A percentile compares a stretch with the other conserved stretches of the same genome.
These are phyloP conservation scores for Eucalyptus albens DNA, from an alignment of 345 rosid species.

Conservation along the genomic window DNA sequence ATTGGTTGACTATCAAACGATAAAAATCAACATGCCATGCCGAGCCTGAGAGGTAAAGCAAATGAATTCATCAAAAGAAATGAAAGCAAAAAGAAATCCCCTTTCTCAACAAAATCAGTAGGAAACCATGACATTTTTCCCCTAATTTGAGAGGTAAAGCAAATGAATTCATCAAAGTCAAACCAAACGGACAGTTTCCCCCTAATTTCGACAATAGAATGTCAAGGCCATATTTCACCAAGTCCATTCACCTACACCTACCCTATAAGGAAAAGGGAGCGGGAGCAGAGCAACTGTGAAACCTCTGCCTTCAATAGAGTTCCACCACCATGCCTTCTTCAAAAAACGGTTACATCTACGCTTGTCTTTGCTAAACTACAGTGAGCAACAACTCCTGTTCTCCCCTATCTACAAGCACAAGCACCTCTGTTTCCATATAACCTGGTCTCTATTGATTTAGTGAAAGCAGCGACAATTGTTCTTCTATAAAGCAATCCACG, in stretches of 20 bases:
- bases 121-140: background rate
- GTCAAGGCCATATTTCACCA: background rate
- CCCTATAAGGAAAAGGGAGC: background rate
- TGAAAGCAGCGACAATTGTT: conserved; percentile 7
- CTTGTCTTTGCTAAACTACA: background rate
- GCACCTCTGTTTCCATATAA: background rate
- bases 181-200: background rate
- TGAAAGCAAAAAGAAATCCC: background rate
- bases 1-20: background rate
- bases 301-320: background rate
- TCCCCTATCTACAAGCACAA: background rate
- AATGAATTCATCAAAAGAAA: background rate
- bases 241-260: background rate
- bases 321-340: background rate
- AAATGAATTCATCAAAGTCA: background rate
- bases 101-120: background rate
- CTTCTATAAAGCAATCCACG: conserved; percentile 29
- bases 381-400: background rate
- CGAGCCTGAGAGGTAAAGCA: background rate
- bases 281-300: background rate
- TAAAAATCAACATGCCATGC: background rate
- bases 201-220: background rate
- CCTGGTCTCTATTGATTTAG: conserved; percentile 4
- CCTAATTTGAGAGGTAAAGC: background rate
- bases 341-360: background rate